phyloP scores from a whole-genome alignment of 192 early-diverging fungal genomes.

The Gaertneriomyces semiglobifer region DNA sequence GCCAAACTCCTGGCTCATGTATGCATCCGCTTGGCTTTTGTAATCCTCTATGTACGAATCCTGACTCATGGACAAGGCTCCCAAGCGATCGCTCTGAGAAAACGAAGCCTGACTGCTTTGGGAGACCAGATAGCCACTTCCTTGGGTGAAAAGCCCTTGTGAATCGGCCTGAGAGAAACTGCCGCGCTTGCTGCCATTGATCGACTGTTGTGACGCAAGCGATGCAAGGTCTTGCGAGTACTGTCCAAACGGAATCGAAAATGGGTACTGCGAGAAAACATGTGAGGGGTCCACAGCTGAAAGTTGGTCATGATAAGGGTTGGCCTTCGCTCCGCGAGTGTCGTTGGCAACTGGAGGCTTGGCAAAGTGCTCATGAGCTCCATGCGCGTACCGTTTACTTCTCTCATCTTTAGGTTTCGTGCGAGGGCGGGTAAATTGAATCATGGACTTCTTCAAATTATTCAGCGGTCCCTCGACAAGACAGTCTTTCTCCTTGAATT shows the following conservation, averaged over 20 bases:
- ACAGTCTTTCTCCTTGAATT: slow-evolving; percentile 84
- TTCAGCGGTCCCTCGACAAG: slow-evolving; percentile 90
- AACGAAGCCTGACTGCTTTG: slow-evolving; percentile 23
- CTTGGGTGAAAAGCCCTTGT: slow-evolving; percentile 17
- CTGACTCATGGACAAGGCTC: slow-evolving; percentile 22
- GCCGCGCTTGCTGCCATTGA: background rate
- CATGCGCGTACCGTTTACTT: slow-evolving; percentile 29
- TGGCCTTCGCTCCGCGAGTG: slow-evolving; percentile 9
- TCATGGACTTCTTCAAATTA: slow-evolving; percentile 83
- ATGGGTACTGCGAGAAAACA: slow-evolving; percentile 33
- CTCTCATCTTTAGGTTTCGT: background rate
- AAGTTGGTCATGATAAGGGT: slow-evolving; percentile 31
- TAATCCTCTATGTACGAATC: slow-evolving; percentile 41
- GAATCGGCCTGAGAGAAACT: slow-evolving; percentile 22
- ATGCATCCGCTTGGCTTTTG: slow-evolving; percentile 47
- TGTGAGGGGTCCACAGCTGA: slow-evolving; percentile 24
- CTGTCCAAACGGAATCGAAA: slow-evolving; percentile 27
- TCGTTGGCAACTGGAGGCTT: slow-evolving; percentile 26
- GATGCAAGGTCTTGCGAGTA: slow-evolving; percentile 25
- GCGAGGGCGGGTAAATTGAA: slow-evolving; percentile 68
- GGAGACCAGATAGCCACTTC: slow-evolving; percentile 15
- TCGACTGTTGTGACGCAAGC: slow-evolving; percentile 13
- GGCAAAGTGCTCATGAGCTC: slow-evolving; percentile 34
- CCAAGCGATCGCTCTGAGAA: slow-evolving; percentile 22
- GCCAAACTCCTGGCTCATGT: slow-evolving; percentile 41